Evolutionary conservation across 352 stramenopile species (phyloP).

Genomic region (Phytophthora syringae): DNA sequence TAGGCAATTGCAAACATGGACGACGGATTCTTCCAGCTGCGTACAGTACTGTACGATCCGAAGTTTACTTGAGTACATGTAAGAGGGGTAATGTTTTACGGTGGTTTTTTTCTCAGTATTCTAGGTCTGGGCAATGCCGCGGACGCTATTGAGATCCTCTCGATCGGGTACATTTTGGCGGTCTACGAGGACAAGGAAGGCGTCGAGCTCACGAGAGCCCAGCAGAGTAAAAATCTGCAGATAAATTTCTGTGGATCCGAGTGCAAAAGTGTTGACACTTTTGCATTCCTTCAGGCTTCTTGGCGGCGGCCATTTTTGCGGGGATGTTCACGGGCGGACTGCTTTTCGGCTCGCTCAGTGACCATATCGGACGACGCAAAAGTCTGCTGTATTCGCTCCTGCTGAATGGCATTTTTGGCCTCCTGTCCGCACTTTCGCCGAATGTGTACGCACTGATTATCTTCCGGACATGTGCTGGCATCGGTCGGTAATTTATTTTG

Average conservation of each 20-base stretch:
- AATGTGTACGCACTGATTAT: slow-evolving; percentile 71
- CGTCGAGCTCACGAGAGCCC: slow-evolving; percentile 44
- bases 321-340: slow-evolving; percentile 92
- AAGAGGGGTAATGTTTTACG: no score
- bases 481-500: slow-evolving; percentile 43
- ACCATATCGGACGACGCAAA: slow-evolving; percentile 75
- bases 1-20: slow-evolving; percentile 61
- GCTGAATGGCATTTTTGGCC: slow-evolving; percentile 80
- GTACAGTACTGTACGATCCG: slow-evolving; percentile 73
- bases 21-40: slow-evolving; percentile 75
- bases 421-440: slow-evolving; percentile 76
- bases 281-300: slow-evolving; percentile 46
- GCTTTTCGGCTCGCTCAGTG: slow-evolving; percentile 75
- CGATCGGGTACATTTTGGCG: slow-evolving; percentile 91
- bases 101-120: slow-evolving; percentile 51
- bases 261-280: background rate
- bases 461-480: slow-evolving; percentile 63
- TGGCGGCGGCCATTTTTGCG: slow-evolving; percentile 89
- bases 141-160: slow-evolving; percentile 92
- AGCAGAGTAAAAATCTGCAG: slow-evolving; percentile 51
- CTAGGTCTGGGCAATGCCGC: slow-evolving; percentile 86
- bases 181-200: slow-evolving; percentile 84
- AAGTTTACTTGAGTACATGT: no score
- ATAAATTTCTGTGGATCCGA: background rate
- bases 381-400: slow-evolving; percentile 80